Conservation (phyloP, 768 basidiomycete species). For the Trametes cingulata region DNA sequence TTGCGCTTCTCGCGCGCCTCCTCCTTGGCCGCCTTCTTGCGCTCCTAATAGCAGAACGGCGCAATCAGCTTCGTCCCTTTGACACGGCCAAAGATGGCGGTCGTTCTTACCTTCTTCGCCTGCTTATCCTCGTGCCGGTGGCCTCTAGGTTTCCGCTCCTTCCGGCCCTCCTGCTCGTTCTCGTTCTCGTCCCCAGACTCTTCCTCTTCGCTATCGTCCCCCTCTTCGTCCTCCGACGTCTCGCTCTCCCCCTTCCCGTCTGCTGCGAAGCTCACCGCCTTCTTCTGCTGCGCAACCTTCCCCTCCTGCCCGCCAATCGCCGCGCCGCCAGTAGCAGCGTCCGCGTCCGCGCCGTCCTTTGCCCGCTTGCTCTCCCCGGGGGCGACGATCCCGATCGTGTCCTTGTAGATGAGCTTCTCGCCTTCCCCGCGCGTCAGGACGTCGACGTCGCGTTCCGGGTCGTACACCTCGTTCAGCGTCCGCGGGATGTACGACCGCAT, state of each 20-base stretch:
- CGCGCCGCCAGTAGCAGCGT: constrained; percentile 12
- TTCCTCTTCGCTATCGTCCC: constrained; percentile 23
- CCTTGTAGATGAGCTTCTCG: constrained; percentile 78
- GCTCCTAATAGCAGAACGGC: constrained; percentile 55
- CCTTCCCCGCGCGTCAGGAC: constrained; percentile 70
- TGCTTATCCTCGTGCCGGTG: constrained; percentile 93
- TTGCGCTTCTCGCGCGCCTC: constrained; percentile 87
- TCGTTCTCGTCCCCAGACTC: constrained; percentile 36
- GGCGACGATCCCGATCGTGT: constrained; percentile 78
- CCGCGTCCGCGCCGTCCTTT: constrained; percentile 25
- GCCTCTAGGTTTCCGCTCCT: constrained; percentile 68
- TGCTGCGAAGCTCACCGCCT: constrained; percentile 15
- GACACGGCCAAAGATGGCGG: neutral
- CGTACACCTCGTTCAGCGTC: constrained; percentile 87
- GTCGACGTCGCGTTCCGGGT: constrained; percentile 91
- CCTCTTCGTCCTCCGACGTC: constrained; percentile 27
- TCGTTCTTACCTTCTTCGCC: constrained; percentile 70
- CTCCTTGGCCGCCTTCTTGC: constrained; percentile 87
- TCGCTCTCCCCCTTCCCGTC: constrained; percentile 19
- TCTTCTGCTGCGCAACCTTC: constrained; percentile 8
- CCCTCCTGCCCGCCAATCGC: constrained; percentile 7
- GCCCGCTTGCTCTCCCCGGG: constrained; percentile 25
- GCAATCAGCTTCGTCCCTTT: constrained; percentile 15
- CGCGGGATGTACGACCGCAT: constrained; percentile 91
- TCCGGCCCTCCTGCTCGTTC: constrained; percentile 46